Percentiles rank a stretch among this genome's conserved stretches.
Conservation (phyloP, 306 rosid genomes). For the Gastrolobium villosum region DNA sequence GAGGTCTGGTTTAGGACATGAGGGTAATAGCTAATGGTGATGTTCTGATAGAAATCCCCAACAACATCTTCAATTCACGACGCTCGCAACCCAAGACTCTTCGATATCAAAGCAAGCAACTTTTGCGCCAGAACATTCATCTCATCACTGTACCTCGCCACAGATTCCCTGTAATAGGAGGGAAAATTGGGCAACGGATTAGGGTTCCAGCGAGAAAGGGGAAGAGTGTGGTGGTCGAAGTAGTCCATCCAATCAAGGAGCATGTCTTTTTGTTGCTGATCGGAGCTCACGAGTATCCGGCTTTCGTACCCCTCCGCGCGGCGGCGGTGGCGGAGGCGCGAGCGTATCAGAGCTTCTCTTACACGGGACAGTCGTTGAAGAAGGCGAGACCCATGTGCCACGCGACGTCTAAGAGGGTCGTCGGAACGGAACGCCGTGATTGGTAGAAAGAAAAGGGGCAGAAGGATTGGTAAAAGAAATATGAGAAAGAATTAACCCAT, state of each 20-base stretch:
- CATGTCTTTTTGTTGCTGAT: slow-evolving; percentile 44
- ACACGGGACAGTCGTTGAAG: slow-evolving; percentile 62
- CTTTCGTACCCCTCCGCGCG: slow-evolving; percentile 93
- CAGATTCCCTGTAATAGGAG: slow-evolving; percentile 57
- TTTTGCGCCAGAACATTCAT: slow-evolving; percentile 68
- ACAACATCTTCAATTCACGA: slow-evolving; percentile 73
- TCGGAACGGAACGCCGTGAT: slow-evolving; percentile 77
- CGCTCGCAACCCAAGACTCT: slow-evolving; percentile 69
- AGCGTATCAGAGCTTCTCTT: slow-evolving; percentile 71
- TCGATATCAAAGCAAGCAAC: slow-evolving; percentile 72
- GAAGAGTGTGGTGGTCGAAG: slow-evolving; percentile 91
- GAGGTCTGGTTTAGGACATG: slow-evolving; percentile 87
- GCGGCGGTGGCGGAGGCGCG: slow-evolving; percentile 61
- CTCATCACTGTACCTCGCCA: slow-evolving; percentile 63
- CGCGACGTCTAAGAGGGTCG: slow-evolving; percentile 53
- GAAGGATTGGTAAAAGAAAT: slow-evolving; percentile 53
- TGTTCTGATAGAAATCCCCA: slow-evolving; percentile 83
- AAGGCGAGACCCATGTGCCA: slow-evolving; percentile 65
- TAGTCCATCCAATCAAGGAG: slow-evolving; percentile 93
- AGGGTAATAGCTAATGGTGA: slow-evolving; percentile 87
- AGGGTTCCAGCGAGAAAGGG: slow-evolving; percentile 84
- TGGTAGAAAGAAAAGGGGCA: slow-evolving; percentile 38
- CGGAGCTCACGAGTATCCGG: slow-evolving; percentile 66
- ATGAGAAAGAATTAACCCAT: no score
- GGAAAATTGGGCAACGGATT: slow-evolving; percentile 76